Conservation (phyloP, 2,329 filamentous ascomycete species). For the Coniochaeta prunicola region DNA sequence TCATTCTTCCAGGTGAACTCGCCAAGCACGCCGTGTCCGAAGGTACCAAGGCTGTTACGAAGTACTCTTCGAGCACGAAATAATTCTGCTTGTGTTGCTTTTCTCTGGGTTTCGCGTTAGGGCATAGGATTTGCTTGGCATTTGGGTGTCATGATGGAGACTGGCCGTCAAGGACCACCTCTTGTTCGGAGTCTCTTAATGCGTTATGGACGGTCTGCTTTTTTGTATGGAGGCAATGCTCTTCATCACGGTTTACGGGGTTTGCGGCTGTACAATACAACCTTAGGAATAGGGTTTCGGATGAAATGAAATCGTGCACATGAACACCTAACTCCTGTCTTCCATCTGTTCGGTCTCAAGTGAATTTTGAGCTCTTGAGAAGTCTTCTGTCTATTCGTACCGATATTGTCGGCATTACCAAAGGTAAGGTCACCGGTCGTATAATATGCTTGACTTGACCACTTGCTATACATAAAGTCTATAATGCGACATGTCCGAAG, state of each 20-base stretch:
- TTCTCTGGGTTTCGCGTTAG: constrained; percentile 50
- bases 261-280: constrained; percentile 66
- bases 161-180: constrained; percentile 31
- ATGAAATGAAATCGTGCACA: constrained; percentile 55
- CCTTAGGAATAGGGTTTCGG: constrained; percentile 57
- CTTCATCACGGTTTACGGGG: constrained; percentile 57
- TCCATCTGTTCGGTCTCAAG: too few relatives aligned
- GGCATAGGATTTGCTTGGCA: constrained; percentile 46
- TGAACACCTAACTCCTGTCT: constrained; percentile 30
- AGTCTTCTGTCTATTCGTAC: too few relatives aligned
- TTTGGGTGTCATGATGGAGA: constrained; percentile 52
- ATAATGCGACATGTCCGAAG: not conserved
- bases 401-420: too few relatives aligned
- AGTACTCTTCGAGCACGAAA: constrained; percentile 99
- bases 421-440: too few relatives aligned
- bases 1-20: constrained; percentile 96
- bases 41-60: constrained; percentile 99
- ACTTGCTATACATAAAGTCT: not conserved
- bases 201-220: constrained; percentile 62
- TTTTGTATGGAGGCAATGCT: constrained; percentile 56
- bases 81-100: constrained; percentile 49
- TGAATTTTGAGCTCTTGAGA: too few relatives aligned
- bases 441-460: not conserved
- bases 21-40: constrained; percentile 99
- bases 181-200: constrained; percentile 52